Percentiles rank a stretch among this genome's conserved stretches.
phyloP scores from a whole-genome alignment of 257 asterid genomes.

The Lithospermum erythrorhizon region DNA sequence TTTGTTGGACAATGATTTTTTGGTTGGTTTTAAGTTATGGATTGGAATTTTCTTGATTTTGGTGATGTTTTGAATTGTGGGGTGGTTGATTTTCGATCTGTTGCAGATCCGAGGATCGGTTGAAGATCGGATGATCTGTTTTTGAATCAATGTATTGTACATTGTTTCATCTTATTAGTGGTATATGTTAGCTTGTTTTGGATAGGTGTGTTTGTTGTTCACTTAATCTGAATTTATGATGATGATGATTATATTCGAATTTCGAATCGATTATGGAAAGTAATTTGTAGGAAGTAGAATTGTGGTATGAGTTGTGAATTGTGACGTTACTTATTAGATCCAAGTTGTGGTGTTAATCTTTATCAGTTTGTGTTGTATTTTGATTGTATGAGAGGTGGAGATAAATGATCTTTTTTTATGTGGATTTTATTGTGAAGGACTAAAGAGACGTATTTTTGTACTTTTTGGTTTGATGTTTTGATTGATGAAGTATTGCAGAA shows the following conservation, averaged over 20 bases:
- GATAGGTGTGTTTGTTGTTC: conserved; percentile 15
- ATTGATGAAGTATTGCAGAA: conserved; percentile 20
- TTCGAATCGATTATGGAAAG: conserved; percentile 19
- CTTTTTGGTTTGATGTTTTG: conserved; percentile 3
- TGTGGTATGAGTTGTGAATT: background rate
- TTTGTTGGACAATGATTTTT: background rate
- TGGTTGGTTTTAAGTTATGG: conserved; percentile 19
- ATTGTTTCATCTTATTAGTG: conserved; percentile 23
- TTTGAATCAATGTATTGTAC: conserved; percentile 18
- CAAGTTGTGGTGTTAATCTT: conserved; percentile 6
- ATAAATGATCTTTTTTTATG: too few species aligned
- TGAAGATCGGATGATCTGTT: conserved; percentile 37
- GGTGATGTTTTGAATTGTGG: conserved; percentile 42
- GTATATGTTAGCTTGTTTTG: conserved; percentile 25
- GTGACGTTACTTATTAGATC: conserved; percentile 26
- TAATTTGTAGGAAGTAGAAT: conserved; percentile 7
- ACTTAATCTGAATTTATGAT: conserved; percentile 7
- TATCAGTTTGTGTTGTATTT: background rate
- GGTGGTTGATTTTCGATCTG: conserved; percentile 57
- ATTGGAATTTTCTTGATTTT: conserved; percentile 27
- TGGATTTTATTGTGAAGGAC: background rate
- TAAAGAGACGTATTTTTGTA: background rate
- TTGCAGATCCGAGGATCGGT: conserved; percentile 20
- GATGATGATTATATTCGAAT: conserved; percentile 42
- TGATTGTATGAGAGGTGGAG: background rate